phyloP scores from a whole-genome alignment of 305 asterid species.

The Petunia hybrid region DNA sequence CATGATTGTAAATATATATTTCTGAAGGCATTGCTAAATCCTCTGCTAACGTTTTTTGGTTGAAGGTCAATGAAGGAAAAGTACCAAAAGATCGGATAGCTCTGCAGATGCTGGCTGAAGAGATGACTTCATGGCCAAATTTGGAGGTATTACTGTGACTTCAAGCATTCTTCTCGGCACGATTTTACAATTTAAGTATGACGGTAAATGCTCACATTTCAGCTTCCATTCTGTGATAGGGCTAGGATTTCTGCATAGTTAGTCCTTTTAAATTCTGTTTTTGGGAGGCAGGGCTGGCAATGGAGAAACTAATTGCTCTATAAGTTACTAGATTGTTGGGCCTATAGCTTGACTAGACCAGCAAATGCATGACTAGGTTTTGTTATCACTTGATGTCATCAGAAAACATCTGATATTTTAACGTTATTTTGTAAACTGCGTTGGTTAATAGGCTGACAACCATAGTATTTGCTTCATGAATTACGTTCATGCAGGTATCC shows the following conservation, averaged over 20 bases:
- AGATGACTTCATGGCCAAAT: slow-evolving; percentile 90
- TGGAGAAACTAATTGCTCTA: not conserved
- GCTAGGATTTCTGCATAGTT: not conserved
- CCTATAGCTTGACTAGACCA: not conserved
- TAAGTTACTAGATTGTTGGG: not conserved
- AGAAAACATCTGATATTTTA: not conserved
- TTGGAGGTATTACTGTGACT: slow-evolving; percentile 65
- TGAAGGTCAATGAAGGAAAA: slow-evolving; percentile 82
- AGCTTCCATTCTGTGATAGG: not conserved
- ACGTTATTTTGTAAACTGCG: not conserved
- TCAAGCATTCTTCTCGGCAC: slow-evolving; percentile 3
- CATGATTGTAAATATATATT: not conserved
- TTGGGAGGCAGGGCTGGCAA: not conserved
- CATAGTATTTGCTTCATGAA: not conserved
- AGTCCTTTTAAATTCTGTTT: not conserved
- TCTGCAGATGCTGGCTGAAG: slow-evolving; percentile 87
- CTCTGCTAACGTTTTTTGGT: not conserved
- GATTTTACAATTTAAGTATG: not conserved
- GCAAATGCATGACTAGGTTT: not conserved
- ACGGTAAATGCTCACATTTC: not conserved
- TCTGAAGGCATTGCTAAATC: not conserved
- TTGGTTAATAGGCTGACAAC: not conserved
- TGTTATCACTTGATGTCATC: not conserved
- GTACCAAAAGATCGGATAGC: slow-evolving; percentile 72
- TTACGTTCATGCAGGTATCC: not conserved